phyloP scores from a whole-genome alignment of 2,329 filamentous ascomycete species.

The Colletotrichum cuscutae region DNA sequence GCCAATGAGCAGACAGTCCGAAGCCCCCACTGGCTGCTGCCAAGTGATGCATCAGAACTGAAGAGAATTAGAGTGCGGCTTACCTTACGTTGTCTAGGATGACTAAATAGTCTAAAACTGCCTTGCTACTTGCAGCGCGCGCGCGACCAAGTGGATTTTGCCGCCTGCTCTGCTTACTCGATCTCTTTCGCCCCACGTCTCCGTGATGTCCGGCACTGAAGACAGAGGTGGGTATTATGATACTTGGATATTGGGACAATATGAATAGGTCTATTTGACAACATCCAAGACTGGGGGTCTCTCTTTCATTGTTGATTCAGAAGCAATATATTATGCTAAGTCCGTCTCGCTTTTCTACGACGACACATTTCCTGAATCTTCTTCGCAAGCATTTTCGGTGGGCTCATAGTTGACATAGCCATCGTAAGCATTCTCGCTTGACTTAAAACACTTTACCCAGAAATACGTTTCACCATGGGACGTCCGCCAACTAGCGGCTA shows the following conservation, averaged over 20 bases:
- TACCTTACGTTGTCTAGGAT: not conserved
- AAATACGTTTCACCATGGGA: not conserved
- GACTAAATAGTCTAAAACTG: not conserved
- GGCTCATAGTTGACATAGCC: too few species aligned
- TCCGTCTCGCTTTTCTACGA: too few species aligned
- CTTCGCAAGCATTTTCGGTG: too few species aligned
- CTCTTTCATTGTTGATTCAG: too few species aligned
- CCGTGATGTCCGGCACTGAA: not conserved
- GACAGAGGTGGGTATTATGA: too few species aligned
- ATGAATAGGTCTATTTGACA: too few species aligned
- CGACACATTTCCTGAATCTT: too few species aligned
- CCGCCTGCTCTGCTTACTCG: not conserved
- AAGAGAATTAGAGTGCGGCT: not conserved
- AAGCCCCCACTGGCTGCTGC: not conserved
- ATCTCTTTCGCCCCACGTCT: not conserved
- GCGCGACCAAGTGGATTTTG: not conserved
- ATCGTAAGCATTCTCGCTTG: too few species aligned
- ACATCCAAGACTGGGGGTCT: too few species aligned
- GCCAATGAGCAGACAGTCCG: not conserved
- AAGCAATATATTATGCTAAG: too few species aligned
- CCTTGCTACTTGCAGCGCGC: not conserved
- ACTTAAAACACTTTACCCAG: not conserved
- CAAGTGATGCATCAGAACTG: not conserved
- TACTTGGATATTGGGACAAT: too few species aligned
- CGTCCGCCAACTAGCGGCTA: constrained; percentile 22